Percentiles rank a stretch among this genome's conserved stretches.
These are phyloP conservation scores for Saccharomycopsis fibuligera DNA, from an alignment of 805 yeast genomes.

Conservation along the genomic window DNA sequence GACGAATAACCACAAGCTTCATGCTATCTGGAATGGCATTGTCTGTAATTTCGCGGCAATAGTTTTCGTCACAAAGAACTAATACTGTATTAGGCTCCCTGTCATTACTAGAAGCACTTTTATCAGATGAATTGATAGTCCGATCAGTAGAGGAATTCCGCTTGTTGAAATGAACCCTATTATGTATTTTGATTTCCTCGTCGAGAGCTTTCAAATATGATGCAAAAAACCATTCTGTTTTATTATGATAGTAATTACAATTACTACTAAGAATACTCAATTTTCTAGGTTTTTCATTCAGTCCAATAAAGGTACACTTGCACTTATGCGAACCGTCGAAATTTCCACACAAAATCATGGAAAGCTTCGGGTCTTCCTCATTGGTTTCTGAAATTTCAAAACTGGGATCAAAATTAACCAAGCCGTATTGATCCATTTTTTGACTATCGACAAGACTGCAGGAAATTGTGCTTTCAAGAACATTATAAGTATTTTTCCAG, in stretches of 20 bases:
- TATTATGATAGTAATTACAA: conserved; percentile 7
- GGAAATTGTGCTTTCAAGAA: neutral
- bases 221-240: conserved; percentile 10
- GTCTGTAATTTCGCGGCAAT: conserved; percentile 5
- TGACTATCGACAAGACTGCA: conserved; percentile 3
- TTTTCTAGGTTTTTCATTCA: neutral
- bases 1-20: neutral
- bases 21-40: conserved; percentile 6
- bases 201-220: conserved; percentile 2
- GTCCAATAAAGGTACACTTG: conserved; percentile 5
- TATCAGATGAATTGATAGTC: neutral
- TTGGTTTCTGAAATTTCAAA: neutral
- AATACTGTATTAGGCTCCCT: neutral
- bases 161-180: neutral
- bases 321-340: conserved; percentile 6
- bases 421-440: neutral
- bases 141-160: neutral
- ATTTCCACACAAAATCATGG: conserved; percentile 7
- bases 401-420: neutral
- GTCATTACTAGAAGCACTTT: neutral
- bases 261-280: neutral
- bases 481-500: conserved; percentile 1
- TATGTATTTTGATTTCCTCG: neutral
- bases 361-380: neutral
- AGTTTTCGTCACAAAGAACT: conserved; percentile 5